Conservation (phyloP, 1,284 basidiomycete species). For the Rhodofomes roseus region DNA sequence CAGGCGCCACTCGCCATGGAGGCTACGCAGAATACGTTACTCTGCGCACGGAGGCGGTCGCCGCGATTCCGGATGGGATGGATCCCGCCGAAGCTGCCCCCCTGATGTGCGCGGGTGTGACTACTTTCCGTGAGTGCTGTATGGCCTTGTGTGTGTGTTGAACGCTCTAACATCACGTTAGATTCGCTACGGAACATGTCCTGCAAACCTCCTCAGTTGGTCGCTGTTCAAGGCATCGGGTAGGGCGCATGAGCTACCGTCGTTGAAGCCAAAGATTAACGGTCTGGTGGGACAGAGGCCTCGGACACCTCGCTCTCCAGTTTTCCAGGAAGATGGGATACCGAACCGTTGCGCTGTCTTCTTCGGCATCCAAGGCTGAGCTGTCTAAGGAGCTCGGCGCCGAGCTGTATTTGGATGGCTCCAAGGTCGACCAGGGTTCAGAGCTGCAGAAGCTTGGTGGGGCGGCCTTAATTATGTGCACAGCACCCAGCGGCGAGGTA, state of each 20-base stretch:
- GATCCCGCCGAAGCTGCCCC: slow-evolving; percentile 75
- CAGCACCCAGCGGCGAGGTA: slow-evolving; percentile 20
- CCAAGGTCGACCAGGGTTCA: slow-evolving; percentile 18
- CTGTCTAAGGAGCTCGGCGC: slow-evolving; percentile 28
- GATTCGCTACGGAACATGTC: slow-evolving; percentile 3
- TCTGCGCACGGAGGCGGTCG: slow-evolving; percentile 18
- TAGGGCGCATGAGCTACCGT: neutral
- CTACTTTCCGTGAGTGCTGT: slow-evolving; percentile 22
- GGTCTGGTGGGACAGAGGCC: slow-evolving; percentile 16
- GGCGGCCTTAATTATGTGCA: slow-evolving; percentile 25
- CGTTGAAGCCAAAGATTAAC: neutral
- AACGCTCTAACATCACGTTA: neutral
- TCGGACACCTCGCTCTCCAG: slow-evolving; percentile 31
- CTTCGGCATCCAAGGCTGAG: slow-evolving; percentile 21
- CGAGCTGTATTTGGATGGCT: slow-evolving; percentile 25
- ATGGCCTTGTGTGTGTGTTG: neutral
- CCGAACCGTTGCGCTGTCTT: slow-evolving; percentile 28
- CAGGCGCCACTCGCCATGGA: slow-evolving; percentile 11
- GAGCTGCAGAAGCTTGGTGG: slow-evolving; percentile 26
- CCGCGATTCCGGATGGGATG: slow-evolving; percentile 32
- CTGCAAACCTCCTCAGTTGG: slow-evolving; percentile 21
- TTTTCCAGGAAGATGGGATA: slow-evolving; percentile 27
- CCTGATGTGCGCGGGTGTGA: slow-evolving; percentile 67
- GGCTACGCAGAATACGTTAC: slow-evolving; percentile 18
- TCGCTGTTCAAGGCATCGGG: slow-evolving; percentile 31